Evolutionary conservation across 805 yeast genomes (phyloP).

Genomic region (Lipomyces mesembrius): DNA sequence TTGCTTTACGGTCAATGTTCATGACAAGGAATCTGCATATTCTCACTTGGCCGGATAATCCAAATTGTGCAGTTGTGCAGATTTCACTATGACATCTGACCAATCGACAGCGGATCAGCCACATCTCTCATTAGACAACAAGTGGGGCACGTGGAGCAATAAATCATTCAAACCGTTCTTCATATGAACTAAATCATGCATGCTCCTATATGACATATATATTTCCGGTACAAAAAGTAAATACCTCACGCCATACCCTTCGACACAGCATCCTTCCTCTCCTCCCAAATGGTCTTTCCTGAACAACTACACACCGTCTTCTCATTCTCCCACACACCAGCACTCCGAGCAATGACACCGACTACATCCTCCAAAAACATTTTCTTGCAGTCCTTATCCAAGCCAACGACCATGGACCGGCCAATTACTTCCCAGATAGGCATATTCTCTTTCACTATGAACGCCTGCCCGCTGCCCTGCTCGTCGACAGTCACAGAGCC

Average conservation of each 20-base stretch:
- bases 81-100: not conserved
- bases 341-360: conserved; percentile 94
- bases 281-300: conserved; percentile 97
- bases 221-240: not conserved
- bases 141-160: not conserved
- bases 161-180: not conserved
- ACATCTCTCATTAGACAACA: not conserved
- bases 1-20: not conserved
- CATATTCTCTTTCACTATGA: conserved; percentile 30
- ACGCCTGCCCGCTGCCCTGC: conserved; percentile 34
- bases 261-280: conserved; percentile 72
- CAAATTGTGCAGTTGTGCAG: not conserved
- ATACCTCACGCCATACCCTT: conserved; percentile 51
- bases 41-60: too few relatives aligned
- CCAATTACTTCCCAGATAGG: conserved; percentile 38
- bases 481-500: conserved; percentile 43
- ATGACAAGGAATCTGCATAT: too few relatives aligned
- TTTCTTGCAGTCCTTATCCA: conserved; percentile 44
- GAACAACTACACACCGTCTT: conserved; percentile 92
- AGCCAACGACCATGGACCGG: conserved; percentile 55
- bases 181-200: not conserved
- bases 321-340: conserved; percentile 96
- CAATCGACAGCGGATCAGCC: not conserved
- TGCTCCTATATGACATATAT: not conserved
- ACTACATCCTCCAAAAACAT: conserved; percentile 45